These are phyloP conservation scores for Zoysia pacifica DNA, from an alignment of 176 grass and related monocot species.

Conservation along the genomic window DNA sequence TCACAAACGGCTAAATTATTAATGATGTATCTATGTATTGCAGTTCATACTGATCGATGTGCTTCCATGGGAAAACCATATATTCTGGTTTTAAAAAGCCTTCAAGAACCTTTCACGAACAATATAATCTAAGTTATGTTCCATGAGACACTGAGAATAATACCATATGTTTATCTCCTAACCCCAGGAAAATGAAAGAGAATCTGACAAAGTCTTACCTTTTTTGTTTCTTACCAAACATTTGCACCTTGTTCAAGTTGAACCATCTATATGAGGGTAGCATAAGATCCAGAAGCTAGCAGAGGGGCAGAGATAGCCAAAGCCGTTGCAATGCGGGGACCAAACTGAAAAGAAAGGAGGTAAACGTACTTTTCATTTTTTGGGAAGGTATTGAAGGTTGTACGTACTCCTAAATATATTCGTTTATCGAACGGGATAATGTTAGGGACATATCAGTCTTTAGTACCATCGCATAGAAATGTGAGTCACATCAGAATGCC, in stretches of 20 bases:
- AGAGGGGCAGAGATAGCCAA: not conserved
- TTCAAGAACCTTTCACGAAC: not conserved
- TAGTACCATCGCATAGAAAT: not conserved
- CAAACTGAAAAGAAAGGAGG: conserved; percentile 11
- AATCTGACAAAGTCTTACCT: conserved; percentile 5
- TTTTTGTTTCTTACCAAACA: not conserved
- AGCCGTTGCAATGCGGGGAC: not conserved
- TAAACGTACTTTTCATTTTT: not conserved
- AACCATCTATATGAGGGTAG: not conserved
- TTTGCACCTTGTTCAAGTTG: conserved; percentile 6
- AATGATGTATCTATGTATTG: not conserved
- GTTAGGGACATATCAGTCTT: not conserved
- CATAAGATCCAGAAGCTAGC: conserved; percentile 1
- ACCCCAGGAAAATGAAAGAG: not conserved
- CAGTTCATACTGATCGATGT: too few relatives aligned
- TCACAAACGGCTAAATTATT: not conserved
- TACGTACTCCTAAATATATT: not conserved
- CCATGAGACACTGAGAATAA: not conserved
- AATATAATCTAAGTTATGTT: not conserved
- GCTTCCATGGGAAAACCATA: not conserved
- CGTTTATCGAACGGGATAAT: not conserved
- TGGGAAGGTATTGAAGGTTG: not conserved
- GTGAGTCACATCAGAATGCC: not conserved
- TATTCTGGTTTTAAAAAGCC: not conserved
- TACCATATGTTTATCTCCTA: not conserved